Evolutionary conservation across 2,329 filamentous ascomycete species (phyloP), one percentile per base, ranked within the genome.

Genomic region (Fusarium metavorans): DNA sequence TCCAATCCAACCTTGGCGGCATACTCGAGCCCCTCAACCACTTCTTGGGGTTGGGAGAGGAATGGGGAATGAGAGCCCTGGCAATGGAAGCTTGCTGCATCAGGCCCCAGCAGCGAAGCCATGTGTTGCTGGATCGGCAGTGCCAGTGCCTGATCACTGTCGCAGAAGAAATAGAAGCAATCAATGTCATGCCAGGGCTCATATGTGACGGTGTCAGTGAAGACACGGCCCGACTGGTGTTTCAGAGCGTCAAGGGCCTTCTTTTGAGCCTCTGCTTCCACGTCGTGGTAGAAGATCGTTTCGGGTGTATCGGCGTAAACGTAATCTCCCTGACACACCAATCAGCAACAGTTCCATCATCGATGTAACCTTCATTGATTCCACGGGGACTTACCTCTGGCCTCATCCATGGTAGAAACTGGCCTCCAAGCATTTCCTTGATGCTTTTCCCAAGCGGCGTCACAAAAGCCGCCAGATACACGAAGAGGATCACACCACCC

Each of bases 401-500:
- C 16, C 72, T 71, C 79, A 79, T 80, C 80, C 80, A 81, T 8
- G 79, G 79, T 30, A 79, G 48, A 20, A 68, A 71, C 2, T 77
- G 50, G 0, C 78, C 76, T 13, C 79, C 77, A 0, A 81, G 75
- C 56, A 76, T 76, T 3, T 76, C 68, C 9, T 76, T 72, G 32
- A 81, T 71, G 27, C 75, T 78, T 35, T 76, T 64, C 0, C 78
- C 80, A 2, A 73, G 60, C 2, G 80, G 81, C 0, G 81, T 76
- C 27, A 83, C 77, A 23, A 83, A 84, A 0, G 80, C 81, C 0
- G 80, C 65, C 25, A 83, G 56, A 66, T 83, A 86, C 3, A 83
- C 81, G 16, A 82, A 72, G 70, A 80, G 79, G 7, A 82, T 72
- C 0, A 87, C 81, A 8, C 85, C 85, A 0, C 85, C 85, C 6